Conservation (phyloP, 805 yeast species). For the Candida mattraensis region DNA sequence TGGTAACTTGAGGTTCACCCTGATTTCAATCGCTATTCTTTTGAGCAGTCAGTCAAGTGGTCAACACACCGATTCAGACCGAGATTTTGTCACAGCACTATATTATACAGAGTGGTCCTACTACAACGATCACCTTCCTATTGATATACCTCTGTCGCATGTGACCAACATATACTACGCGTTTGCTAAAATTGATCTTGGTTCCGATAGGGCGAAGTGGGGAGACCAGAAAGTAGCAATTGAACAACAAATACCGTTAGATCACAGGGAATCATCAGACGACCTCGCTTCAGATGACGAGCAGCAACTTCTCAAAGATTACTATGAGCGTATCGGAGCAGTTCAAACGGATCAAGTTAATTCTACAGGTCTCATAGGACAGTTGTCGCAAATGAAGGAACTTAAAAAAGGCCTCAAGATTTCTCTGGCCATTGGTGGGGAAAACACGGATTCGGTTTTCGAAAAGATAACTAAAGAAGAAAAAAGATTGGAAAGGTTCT, state of each 20-base stretch:
- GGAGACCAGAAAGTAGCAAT: slow-evolving; percentile 70
- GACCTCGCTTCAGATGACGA: slow-evolving; percentile 1
- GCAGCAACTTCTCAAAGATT: not conserved
- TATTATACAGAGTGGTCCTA: slow-evolving; percentile 68
- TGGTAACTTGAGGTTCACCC: no score
- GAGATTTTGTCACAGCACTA: slow-evolving; percentile 22
- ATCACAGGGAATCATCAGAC: not conserved
- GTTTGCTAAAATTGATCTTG: slow-evolving; percentile 59
- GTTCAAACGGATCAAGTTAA: slow-evolving; percentile 2
- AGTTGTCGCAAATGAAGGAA: slow-evolving; percentile 28
- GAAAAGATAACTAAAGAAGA: slow-evolving; percentile 29
- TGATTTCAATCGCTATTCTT: no score
- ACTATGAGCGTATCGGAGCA: slow-evolving; percentile 4
- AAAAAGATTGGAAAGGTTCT: slow-evolving; percentile 43
- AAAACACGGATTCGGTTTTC: slow-evolving; percentile 49
- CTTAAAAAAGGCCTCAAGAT: slow-evolving; percentile 45
- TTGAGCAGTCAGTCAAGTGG: no score
- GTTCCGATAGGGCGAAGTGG: slow-evolving; percentile 45
- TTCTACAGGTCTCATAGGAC: slow-evolving; percentile 31
- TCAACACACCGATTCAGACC: no score
- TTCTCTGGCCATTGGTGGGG: slow-evolving; percentile 82
- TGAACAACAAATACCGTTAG: slow-evolving; percentile 29
- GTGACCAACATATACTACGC: slow-evolving; percentile 78
- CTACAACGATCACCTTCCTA: slow-evolving; percentile 61
- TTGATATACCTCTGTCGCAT: slow-evolving; percentile 54